Evolutionary conservation across 1,139 yeast species (phyloP).

Genomic region (Geotrichum bryndzae): DNA sequence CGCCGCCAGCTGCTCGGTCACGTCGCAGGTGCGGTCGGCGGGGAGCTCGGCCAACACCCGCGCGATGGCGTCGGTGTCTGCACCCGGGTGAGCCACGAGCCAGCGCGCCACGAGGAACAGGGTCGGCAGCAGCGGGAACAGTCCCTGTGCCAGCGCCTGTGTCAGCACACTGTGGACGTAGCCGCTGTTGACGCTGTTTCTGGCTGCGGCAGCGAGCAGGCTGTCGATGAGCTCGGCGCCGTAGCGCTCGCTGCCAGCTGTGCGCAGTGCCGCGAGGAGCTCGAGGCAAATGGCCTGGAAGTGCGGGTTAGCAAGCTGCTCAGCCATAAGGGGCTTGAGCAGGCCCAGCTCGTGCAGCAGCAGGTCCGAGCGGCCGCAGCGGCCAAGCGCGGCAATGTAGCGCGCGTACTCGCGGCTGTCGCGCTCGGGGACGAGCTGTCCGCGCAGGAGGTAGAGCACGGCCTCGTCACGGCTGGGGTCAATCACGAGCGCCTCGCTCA

Average conservation of each 20-base stretch:
- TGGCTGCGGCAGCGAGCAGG: background rate
- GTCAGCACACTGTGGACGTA: background rate
- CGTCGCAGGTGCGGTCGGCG: background rate
- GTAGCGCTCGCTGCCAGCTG: slow-evolving; percentile 20
- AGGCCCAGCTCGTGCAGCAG: slow-evolving; percentile 26
- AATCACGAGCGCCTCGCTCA: slow-evolving; percentile 25
- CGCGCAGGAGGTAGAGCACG: slow-evolving; percentile 27
- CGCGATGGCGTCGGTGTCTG: background rate
- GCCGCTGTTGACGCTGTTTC: background rate
- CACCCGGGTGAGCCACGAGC: background rate
- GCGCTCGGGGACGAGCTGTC: slow-evolving; percentile 20
- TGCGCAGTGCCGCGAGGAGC: slow-evolving; percentile 27
- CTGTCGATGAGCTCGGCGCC: slow-evolving; percentile 18
- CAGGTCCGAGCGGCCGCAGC: slow-evolving; percentile 25
- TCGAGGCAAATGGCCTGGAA: slow-evolving; percentile 26
- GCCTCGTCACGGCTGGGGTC: slow-evolving; percentile 28
- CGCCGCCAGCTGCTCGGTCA: background rate
- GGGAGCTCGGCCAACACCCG: background rate
- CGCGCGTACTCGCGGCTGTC: slow-evolving; percentile 22
- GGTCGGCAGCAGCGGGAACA: background rate
- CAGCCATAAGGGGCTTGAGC: slow-evolving; percentile 10
- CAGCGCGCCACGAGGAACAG: background rate
- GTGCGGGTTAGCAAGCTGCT: slow-evolving; percentile 6
- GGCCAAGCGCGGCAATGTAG: slow-evolving; percentile 31
- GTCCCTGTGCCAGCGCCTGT: background rate